Evolutionary conservation across 441 rosid genomes (phyloP).

Genomic region (Manihot esculenta): DNA sequence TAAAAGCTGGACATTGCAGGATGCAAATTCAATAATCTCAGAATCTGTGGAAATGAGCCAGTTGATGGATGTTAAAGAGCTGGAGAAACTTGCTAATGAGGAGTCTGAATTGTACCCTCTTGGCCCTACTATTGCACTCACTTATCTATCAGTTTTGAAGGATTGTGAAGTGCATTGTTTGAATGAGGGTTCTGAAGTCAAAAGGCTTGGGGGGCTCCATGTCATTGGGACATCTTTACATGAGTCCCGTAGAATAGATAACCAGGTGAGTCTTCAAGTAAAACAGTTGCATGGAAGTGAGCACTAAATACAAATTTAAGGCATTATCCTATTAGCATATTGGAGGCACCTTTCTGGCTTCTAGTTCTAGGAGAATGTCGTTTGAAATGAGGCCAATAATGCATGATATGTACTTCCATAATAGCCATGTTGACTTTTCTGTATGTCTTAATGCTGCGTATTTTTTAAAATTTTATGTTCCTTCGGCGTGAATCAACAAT

Average conservation of each 20-base stretch:
- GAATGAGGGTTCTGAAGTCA: slow-evolving; percentile 90
- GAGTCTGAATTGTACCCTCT: slow-evolving; percentile 92
- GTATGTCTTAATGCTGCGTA: background rate
- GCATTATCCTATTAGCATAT: slow-evolving; percentile 10
- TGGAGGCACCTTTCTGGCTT: background rate
- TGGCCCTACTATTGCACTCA: slow-evolving; percentile 81
- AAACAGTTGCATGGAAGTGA: background rate
- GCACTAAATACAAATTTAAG: slow-evolving; percentile 8
- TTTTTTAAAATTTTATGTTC: background rate
- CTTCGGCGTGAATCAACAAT: background rate
- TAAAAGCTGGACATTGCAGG: slow-evolving; percentile 73
- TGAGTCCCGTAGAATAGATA: slow-evolving; percentile 97
- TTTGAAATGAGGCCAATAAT: background rate
- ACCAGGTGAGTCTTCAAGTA: slow-evolving; percentile 57
- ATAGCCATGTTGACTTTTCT: background rate
- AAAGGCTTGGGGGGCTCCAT: slow-evolving; percentile 95
- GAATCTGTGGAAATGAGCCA: slow-evolving; percentile 87
- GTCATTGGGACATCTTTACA: slow-evolving; percentile 96
- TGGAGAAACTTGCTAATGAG: slow-evolving; percentile 67
- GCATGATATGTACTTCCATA: background rate
- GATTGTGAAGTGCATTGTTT: slow-evolving; percentile 89
- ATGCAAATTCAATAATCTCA: slow-evolving; percentile 70
- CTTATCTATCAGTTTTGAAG: slow-evolving; percentile 81
- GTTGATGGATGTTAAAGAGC: slow-evolving; percentile 53
- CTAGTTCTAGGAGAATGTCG: background rate